Base-by-base conservation (phyloP, 768 basidiomycete genomes). In the Mycena polygramma region DNA sequence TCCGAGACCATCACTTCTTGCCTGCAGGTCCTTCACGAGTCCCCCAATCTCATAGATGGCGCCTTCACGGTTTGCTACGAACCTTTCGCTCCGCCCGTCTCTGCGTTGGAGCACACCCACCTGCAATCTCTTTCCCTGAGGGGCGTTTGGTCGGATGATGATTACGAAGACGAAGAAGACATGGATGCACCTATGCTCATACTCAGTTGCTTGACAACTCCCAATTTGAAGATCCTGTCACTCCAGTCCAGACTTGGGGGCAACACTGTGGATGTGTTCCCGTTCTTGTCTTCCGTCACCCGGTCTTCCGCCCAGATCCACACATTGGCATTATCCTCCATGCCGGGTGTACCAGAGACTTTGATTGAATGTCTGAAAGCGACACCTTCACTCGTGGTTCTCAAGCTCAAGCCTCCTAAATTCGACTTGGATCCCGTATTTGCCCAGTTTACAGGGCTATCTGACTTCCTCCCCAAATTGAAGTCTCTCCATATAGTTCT, bases 291-390 rank as follows among this genome's bases (percentile, higher is more conserved):
- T 14, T 67, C 51, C 19, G 26, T 37, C 17, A 52, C 58, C 3
- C 66, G 36, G 36, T 67, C 66, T 51, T 26, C 66, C 39, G 30
- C 45, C n/a, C 66, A 59, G 22, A 30, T 67, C 6, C 48, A 67
- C 20, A 45, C 49, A 0, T 24, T 67, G 36, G 24, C 26, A 7
- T 20, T 67, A 9, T 59, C 17, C 13, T 11, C 14, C 20, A 15
- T 59, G 1, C 57, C 66, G 4, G 24, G 2, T 7, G 41, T 19
- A 3, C 2, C 26, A 22, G 48, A 58, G 7, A 14, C 49, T 37
- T 15, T 67, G 24, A 45, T 67, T 9, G 17, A 30, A 0, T 67
- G 57, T 20, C 24, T 67, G 10, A 26, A 60, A 17, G 48, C 37
- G 7, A 17, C 49, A 14, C 57, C 66, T 6, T 43, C 66, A 3